phyloP scores from a whole-genome alignment of 768 basidiomycete species.

The Tricholoma furcatifolium region DNA sequence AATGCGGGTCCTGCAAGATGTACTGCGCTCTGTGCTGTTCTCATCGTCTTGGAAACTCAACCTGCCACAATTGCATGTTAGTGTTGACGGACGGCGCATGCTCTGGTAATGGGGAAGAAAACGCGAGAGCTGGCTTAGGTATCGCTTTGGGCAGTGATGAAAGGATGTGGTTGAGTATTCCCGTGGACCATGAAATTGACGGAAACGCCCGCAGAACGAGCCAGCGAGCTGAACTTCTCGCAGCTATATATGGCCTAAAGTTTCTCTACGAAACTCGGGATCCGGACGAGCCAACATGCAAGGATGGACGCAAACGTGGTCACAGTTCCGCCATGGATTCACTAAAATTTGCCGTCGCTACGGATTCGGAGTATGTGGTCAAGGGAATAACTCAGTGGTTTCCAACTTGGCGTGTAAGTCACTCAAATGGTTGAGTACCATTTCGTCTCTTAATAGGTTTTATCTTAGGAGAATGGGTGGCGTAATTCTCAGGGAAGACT shows the following conservation, averaged over 20 bases:
- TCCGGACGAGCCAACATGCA: no score
- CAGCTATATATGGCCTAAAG: conserved; percentile 9
- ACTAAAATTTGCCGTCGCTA: background rate
- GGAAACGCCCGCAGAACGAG: conserved; percentile 7
- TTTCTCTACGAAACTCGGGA: background rate
- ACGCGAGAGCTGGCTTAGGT: conserved; percentile 25
- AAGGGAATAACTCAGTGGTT: conserved; percentile 1
- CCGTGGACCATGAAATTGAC: conserved; percentile 10
- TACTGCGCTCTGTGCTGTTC: background rate
- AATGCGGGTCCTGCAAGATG: background rate
- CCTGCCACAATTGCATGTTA: conserved; percentile 24
- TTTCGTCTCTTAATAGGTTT: background rate
- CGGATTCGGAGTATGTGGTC: conserved; percentile 5
- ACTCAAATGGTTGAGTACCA: background rate
- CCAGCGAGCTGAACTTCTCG: conserved; percentile 18
- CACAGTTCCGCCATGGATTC: background rate
- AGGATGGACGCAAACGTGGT: background rate
- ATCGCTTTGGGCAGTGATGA: conserved; percentile 13
- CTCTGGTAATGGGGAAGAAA: conserved; percentile 19
- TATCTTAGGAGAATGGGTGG: background rate
- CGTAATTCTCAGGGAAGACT: conserved; percentile 3
- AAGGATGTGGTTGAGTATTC: conserved; percentile 10
- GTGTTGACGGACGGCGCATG: conserved; percentile 31
- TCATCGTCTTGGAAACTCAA: background rate
- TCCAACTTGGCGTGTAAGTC: conserved; percentile 1